phyloP scores from a whole-genome alignment of 2,329 filamentous ascomycete genomes.

The Claviceps pazoutovae region DNA sequence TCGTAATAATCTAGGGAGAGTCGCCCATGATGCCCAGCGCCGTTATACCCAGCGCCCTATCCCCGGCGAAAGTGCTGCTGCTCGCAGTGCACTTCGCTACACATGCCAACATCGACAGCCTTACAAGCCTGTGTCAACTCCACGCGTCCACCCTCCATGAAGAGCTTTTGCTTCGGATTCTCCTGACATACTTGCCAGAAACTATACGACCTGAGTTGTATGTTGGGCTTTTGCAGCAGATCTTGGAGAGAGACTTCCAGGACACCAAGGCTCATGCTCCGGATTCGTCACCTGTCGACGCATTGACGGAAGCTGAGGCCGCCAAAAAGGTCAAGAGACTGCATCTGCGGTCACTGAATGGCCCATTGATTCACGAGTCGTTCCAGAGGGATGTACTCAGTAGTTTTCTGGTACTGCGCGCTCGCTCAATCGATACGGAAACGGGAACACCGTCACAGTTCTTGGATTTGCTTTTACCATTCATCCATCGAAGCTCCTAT shows the following conservation, averaged over 20 bases:
- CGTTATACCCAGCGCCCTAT: constrained; percentile 32
- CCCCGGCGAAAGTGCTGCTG: constrained; percentile 55
- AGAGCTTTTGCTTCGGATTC: constrained; percentile 54
- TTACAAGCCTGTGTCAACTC: constrained; percentile 45
- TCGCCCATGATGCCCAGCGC: constrained; percentile 9
- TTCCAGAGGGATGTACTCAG: constrained; percentile 40
- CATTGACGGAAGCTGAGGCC: constrained; percentile 49
- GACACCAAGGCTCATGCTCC: constrained; percentile 29
- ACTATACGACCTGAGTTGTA: constrained; percentile 50
- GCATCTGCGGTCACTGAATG: constrained; percentile 42
- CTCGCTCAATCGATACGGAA: constrained; percentile 55
- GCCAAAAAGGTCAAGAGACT: constrained; percentile 50
- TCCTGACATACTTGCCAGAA: constrained; percentile 68
- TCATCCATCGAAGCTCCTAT: constrained; percentile 45
- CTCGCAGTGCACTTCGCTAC: constrained; percentile 58
- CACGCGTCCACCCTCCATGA: constrained; percentile 44
- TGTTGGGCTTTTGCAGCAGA: constrained; percentile 42
- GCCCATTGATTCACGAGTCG: constrained; percentile 32
- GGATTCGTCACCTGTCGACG: constrained; percentile 41
- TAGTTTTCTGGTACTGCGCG: constrained; percentile 53
- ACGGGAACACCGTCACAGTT: constrained; percentile 59
- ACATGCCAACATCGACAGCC: constrained; percentile 47
- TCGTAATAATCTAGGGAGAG: not conserved
- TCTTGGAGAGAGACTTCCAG: constrained; percentile 35
- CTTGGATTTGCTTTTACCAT: constrained; percentile 53